phyloP scores from a whole-genome alignment of 225 moss, liverwort and hornwort genomes.

The Bryoerythrophyllum caledonicum region DNA sequence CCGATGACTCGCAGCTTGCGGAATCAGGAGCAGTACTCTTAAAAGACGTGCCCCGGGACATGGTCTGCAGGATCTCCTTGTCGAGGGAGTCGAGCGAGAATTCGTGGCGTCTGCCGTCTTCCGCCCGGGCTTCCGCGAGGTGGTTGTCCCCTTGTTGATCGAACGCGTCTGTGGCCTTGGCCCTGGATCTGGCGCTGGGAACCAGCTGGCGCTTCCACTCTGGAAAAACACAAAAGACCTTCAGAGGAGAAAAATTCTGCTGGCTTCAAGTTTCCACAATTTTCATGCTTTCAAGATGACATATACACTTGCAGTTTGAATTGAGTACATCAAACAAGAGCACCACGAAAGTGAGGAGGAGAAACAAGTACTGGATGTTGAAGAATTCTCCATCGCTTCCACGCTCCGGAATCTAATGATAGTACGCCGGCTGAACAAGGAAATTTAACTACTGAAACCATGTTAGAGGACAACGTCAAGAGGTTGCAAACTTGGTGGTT shows the following conservation, averaged over 20 bases:
- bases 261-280: too few relatives aligned
- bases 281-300: neutral
- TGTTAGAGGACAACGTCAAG: conserved; percentile 1
- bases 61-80: conserved; percentile 50
- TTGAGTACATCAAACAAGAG: neutral
- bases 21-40: conserved; percentile 35
- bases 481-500: conserved; percentile 10
- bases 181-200: conserved; percentile 32
- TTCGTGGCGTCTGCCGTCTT: conserved; percentile 38
- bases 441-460: conserved; percentile 6
- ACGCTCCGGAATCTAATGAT: conserved; percentile 11
- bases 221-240: conserved; percentile 28
- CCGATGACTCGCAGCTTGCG: conserved; percentile 26
- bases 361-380: conserved; percentile 42
- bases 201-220: conserved; percentile 37
- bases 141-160: conserved; percentile 26
- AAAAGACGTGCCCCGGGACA: conserved; percentile 32
- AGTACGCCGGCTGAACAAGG: conserved; percentile 2
- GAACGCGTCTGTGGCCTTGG: conserved; percentile 14
- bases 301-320: neutral
- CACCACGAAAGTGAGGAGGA: conserved; percentile 19
- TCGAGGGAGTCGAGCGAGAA: conserved; percentile 53
- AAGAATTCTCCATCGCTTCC: conserved; percentile 43
- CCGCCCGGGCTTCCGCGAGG: conserved; percentile 10
- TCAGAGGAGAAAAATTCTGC: neutral